Conservation (phyloP, 495 filamentous ascomycete genomes). For the Trichocladium uniseriatum region DNA sequence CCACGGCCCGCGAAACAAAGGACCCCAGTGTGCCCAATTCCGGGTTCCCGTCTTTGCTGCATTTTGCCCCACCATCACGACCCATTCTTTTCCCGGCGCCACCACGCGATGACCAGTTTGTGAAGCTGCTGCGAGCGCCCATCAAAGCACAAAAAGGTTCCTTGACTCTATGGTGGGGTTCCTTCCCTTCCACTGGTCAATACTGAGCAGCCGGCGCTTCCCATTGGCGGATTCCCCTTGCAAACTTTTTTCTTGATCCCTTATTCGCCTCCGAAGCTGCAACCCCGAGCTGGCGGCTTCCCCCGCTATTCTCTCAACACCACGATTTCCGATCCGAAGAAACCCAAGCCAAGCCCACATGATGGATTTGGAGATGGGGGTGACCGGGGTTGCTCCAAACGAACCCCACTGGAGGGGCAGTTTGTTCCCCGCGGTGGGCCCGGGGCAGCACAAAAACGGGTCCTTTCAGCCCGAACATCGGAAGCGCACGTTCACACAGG, state of each 20-base stretch:
- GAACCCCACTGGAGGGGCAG: not conserved
- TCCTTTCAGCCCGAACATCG: not conserved
- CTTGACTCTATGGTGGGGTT: not conserved
- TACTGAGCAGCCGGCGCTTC: not conserved
- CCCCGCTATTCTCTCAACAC: too few species aligned
- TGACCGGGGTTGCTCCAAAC: not conserved
- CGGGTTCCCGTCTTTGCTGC: not conserved
- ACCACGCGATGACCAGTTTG: not conserved
- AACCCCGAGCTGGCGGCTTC: too few species aligned
- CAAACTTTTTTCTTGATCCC: not conserved
- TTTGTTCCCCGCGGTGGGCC: not conserved
- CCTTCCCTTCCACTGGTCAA: not conserved
- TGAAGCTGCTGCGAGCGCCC: not conserved
- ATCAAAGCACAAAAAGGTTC: not conserved
- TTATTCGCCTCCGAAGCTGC: not conserved
- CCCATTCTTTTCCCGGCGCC: not conserved
- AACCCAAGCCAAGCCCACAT: not conserved
- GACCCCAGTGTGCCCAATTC: constrained; percentile 1
- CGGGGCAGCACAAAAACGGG: not conserved
- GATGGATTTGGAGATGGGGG: too few species aligned
- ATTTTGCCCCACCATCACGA: constrained; percentile 7
- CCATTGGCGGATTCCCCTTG: not conserved
- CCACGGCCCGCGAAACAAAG: constrained; percentile 7
- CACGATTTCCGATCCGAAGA: not conserved
- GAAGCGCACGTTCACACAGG: not conserved